A percentile compares a stretch with the other conserved stretches of the same genome.
Evolutionary conservation across 2,329 filamentous ascomycete genomes (phyloP).

Genomic region (Xylaria polymorpha): DNA sequence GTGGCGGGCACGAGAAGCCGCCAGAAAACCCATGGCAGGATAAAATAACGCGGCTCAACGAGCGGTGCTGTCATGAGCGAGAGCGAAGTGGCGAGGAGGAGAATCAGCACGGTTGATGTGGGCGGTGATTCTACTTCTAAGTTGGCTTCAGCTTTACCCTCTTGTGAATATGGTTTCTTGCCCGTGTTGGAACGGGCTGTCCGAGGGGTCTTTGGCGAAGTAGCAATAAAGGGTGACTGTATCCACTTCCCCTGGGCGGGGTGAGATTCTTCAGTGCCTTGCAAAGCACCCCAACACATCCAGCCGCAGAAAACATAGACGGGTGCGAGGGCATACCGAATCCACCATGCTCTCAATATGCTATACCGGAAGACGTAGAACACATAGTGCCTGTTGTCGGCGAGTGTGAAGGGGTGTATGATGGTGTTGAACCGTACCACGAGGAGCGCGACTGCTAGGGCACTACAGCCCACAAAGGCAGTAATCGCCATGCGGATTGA

Average conservation of each 20-base stretch:
- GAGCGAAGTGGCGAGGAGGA: constrained; percentile 76
- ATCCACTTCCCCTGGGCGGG: constrained; percentile 21
- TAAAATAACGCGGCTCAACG: constrained; percentile 96
- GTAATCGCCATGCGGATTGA: constrained; percentile 51
- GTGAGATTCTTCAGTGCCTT: constrained; percentile 52
- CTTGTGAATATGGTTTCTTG: neutral
- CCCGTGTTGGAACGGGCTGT: neutral
- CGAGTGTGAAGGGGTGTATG: constrained; percentile 93
- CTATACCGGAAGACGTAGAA: constrained; percentile 95
- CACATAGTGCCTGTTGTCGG: constrained; percentile 96
- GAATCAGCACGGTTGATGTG: constrained; percentile 66
- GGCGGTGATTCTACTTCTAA: constrained; percentile 44
- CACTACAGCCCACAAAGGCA: constrained; percentile 51
- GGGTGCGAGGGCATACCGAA: constrained; percentile 75
- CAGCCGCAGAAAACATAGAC: constrained; percentile 79
- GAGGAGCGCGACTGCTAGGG: constrained; percentile 53
- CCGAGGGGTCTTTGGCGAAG: neutral
- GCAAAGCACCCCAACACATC: constrained; percentile 73
- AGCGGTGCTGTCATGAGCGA: constrained; percentile 89
- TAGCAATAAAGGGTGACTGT: constrained; percentile 35
- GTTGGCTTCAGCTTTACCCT: neutral
- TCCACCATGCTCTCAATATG: constrained; percentile 71
- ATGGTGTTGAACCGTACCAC: constrained; percentile 87
- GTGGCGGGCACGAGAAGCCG: constrained; percentile 78
- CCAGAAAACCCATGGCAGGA: constrained; percentile 95